Evolutionary conservation across 2,329 filamentous ascomycete genomes (phyloP), one percentile per base, ranked within the genome.

Genomic region (Didymella keratinophila): DNA sequence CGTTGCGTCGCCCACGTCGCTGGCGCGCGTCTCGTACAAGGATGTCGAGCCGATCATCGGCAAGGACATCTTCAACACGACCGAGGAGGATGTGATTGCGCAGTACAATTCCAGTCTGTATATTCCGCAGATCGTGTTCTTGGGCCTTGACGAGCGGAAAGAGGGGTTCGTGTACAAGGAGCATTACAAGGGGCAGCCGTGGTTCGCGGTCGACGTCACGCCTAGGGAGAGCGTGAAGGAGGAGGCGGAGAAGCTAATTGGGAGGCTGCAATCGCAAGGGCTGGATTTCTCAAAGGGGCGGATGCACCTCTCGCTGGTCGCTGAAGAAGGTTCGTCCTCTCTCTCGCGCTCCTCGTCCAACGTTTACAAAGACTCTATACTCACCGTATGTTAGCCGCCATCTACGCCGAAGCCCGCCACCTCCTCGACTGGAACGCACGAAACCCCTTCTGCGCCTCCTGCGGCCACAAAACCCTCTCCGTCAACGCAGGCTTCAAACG

Each of bases 351-450:
- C 7, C 2, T 30, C 11, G 5, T 4, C 1, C 2, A 5, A 14
- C 11, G 3, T 14, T 9, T 16, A 32, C 11, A 4, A 14, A 14
- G 14, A 14, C 4, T 32, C 30, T 2, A 1, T 3, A 16, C 11
- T 32, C 11, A 32, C 30, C 4, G 30, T 5, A 3, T 4, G 4
- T 4, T 4, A 95, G 95, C 93, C 58, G 92, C 93, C 48, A 90
- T 97, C 44, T 97, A 93, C 68, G 94, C 92, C 14, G 92, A 97
- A 78, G 91, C 93, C 8, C 88, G 94, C 54, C 90, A 93, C 44
- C 83, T 97, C 25, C 82, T 96, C 34, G 95, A 98, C 80, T 99
- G 95, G 95, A 98, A 99, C 79, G 84, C 84, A 25, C 90, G 94
- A 50, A 97, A 96, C 78, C 90, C 89, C 28, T 99, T 92, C 82